These are phyloP conservation scores for Tetraselmis striata DNA, from an alignment of 139 green algal genomes.

Conservation along the genomic window DNA sequence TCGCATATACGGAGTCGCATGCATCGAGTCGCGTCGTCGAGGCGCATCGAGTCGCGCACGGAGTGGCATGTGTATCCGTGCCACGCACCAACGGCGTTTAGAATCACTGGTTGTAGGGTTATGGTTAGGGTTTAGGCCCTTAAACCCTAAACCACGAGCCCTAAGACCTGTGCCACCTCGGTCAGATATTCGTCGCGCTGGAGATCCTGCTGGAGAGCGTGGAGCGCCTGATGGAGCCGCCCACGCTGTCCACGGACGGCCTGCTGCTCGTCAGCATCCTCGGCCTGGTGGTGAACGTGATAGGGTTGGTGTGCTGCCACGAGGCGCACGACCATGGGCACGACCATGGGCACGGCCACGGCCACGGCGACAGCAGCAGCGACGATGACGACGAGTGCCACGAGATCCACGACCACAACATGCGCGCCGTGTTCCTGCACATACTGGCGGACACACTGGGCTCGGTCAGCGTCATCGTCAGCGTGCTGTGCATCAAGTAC, in stretches of 20 bases:
- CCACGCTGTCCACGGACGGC: conserved; percentile 26
- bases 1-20: too few species aligned
- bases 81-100: too few species aligned
- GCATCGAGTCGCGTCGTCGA: too few species aligned
- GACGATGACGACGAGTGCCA: conserved; percentile 9
- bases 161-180: too few species aligned
- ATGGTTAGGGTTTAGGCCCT: too few species aligned
- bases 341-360: conserved; percentile 1
- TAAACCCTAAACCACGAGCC: too few species aligned
- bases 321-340: conserved; percentile 30
- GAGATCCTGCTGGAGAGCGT: conserved; percentile 32
- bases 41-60: too few species aligned
- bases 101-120: too few species aligned
- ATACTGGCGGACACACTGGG: conserved; percentile 37
- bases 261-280: conserved; percentile 31
- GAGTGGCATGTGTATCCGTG: too few species aligned
- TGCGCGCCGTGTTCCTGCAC: conserved; percentile 40
- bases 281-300: conserved; percentile 33
- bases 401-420: conserved; percentile 29
- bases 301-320: conserved; percentile 37
- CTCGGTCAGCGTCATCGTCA: conserved; percentile 34
- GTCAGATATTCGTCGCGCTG: conserved; percentile 34
- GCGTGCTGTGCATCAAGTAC: conserved; percentile 31
- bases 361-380: not conserved
- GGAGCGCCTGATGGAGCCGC: conserved; percentile 32